Conservation (phyloP, 2,329 filamentous ascomycete genomes). For the Fonsecaea pugnacius region DNA sequence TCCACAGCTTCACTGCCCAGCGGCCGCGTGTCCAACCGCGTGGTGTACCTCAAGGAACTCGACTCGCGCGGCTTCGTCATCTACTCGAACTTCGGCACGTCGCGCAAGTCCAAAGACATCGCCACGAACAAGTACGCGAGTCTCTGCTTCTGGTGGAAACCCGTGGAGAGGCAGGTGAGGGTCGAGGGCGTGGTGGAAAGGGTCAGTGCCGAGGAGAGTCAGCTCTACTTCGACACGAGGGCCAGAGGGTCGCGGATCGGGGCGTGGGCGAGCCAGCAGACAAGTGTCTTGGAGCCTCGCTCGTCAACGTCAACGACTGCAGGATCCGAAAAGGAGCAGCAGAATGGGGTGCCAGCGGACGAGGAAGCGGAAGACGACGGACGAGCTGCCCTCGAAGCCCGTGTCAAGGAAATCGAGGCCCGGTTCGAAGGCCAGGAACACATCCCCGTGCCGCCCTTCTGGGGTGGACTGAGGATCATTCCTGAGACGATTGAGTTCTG, state of each 20-base stretch:
- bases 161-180: conserved; percentile 84
- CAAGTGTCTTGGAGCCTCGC: conserved; percentile 65
- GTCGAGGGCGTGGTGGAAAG: conserved; percentile 78
- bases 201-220: conserved; percentile 71
- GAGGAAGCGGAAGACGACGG: conserved; percentile 63
- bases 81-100: conserved; percentile 90
- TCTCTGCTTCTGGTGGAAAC: conserved; percentile 89
- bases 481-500: conserved; percentile 93
- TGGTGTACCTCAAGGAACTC: conserved; percentile 95
- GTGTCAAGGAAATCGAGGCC: conserved; percentile 76
- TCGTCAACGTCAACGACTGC: conserved; percentile 37
- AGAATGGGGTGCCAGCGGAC: conserved; percentile 24
- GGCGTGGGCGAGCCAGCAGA: conserved; percentile 93
- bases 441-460: conserved; percentile 91
- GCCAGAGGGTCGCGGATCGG: conserved; percentile 83
- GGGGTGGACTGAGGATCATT: conserved; percentile 86
- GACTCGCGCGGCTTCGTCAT: conserved; percentile 82
- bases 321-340: conserved; percentile 21
- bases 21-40: conserved; percentile 79
- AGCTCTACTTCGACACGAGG: conserved; percentile 66
- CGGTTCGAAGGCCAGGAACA: conserved; percentile 74
- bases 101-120: conserved; percentile 69
- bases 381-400: conserved; percentile 72
- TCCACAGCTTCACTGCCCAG: conserved; percentile 82
- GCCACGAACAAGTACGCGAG: conserved; percentile 75